Evolutionary conservation across 331 rosid genomes (phyloP), one percentile per base, ranked within the genome.

Genomic region (Dryas integrifolia): DNA sequence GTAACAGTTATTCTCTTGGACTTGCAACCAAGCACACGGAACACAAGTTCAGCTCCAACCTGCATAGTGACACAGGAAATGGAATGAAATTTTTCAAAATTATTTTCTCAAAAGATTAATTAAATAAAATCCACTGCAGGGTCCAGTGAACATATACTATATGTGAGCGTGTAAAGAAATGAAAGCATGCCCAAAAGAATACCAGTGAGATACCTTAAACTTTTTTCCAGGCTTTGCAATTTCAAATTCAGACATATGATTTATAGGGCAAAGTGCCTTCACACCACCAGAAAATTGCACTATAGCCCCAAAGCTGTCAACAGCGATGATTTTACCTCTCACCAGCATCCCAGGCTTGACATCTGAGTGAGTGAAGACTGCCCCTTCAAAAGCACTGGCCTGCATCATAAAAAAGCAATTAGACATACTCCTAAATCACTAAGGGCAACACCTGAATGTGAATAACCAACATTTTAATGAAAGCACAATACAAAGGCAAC

Each of bases 221-320:
- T 87, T 89, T 85, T 88, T 95, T 26, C 93, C 80, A 45, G 99
- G 97, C 86, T 91, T 95, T 49, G 96, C 80, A 75, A 95, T 86
- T 77, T 95, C 99, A 82, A 95, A 82, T 87, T 95, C 99, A 71
- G 99, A 91, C 96, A 95, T 95, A 70, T 95, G 99, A 43, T 82
- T 82, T 56, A 95, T 88, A 48, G 99, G 96, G 70, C 99, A 95
- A 65, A 88, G 90, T 71, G 99, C 99, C 87, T 95, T 95, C 73
- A 95, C 83, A 80, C 99, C 99, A 43, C 99, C 99, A 81, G 96
- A 86, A 82, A 95, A 88, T 83, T 88, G 96, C 85, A 92, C 96
- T 13, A 95, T 95, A 49, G 99, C 96, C 75, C 96, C 96, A 76
- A 86, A 91, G 85, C 84, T 79, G 69, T 95, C 97, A 50, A 95